These are phyloP conservation scores for Tetracladium maxilliforme DNA, from an alignment of 2,329 filamentous ascomycete genomes.

Conservation along the genomic window DNA sequence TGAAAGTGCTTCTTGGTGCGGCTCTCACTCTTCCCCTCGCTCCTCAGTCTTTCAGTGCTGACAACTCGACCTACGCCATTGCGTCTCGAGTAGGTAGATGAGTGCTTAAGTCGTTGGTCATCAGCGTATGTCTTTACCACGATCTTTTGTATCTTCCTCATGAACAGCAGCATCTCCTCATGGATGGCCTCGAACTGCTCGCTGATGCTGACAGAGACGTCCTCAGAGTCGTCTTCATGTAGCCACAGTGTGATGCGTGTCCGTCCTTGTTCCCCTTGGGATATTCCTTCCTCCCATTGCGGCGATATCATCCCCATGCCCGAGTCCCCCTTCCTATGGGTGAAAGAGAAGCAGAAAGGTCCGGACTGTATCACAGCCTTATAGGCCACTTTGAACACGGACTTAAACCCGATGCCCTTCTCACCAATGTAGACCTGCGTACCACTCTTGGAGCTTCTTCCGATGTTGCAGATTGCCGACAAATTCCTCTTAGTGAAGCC, in stretches of 20 bases:
- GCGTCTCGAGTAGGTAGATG: too few species aligned
- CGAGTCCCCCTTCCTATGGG: conserved; percentile 8
- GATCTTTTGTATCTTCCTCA: conserved; percentile 21
- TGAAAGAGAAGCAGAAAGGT: conserved; percentile 18
- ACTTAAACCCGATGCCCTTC: conserved; percentile 21
- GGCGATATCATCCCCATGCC: conserved; percentile 19
- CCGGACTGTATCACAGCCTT: conserved; percentile 23
- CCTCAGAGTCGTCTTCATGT: conserved; percentile 10
- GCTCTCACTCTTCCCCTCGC: too few species aligned
- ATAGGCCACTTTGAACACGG: conserved; percentile 15
- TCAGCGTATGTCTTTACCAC: conserved; percentile 14
- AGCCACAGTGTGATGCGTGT: conserved; percentile 24
- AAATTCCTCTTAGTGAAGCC: conserved; percentile 20
- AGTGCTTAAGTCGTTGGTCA: conserved; percentile 3
- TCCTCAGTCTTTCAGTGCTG: too few species aligned
- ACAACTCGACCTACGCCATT: too few species aligned
- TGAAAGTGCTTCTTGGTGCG: conserved; percentile 15
- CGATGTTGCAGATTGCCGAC: conserved; percentile 19
- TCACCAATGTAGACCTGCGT: conserved; percentile 15
- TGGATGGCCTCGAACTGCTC: conserved; percentile 21
- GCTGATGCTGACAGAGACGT: conserved; percentile 10
- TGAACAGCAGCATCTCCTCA: conserved; percentile 23
- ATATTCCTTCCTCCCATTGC: conserved; percentile 40
- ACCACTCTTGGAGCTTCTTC: conserved; percentile 18
- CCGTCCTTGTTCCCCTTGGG: conserved; percentile 17